Conservation (phyloP, 371 early-diverging fungal species). For the Mucor racemosus region DNA sequence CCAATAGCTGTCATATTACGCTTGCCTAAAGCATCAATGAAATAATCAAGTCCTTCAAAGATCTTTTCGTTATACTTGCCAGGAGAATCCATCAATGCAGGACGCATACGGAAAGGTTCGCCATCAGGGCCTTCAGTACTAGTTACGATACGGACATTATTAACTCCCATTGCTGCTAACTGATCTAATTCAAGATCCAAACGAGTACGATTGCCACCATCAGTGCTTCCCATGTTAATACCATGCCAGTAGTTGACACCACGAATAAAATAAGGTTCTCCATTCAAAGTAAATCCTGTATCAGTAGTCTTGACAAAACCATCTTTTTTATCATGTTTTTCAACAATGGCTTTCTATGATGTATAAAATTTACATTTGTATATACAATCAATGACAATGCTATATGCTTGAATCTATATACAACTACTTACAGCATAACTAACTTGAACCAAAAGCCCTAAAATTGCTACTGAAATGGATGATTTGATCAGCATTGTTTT, state of each 20-base stretch:
- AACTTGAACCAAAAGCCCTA: neutral
- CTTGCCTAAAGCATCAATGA: neutral
- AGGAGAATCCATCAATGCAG: constrained; percentile 2
- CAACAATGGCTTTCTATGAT: neutral
- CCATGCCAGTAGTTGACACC: neutral
- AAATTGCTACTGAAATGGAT: neutral
- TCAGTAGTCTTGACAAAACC: neutral
- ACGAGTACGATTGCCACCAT: neutral
- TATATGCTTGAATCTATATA: no score
- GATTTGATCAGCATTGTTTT: neutral
- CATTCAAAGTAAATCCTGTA: neutral
- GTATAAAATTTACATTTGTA: neutral
- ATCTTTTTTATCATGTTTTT: neutral
- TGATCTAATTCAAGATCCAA: neutral
- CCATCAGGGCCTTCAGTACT: neutral
- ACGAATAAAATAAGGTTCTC: neutral
- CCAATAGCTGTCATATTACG: constrained; percentile 1
- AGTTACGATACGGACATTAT: neutral
- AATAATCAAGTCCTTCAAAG: neutral
- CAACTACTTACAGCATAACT: neutral
- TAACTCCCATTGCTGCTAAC: neutral
- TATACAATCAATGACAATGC: neutral
- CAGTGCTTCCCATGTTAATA: neutral
- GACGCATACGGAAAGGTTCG: neutral
- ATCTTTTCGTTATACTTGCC: neutral